Conservation (phyloP, 1,139 yeast species). For the Candida freyschussii region DNA sequence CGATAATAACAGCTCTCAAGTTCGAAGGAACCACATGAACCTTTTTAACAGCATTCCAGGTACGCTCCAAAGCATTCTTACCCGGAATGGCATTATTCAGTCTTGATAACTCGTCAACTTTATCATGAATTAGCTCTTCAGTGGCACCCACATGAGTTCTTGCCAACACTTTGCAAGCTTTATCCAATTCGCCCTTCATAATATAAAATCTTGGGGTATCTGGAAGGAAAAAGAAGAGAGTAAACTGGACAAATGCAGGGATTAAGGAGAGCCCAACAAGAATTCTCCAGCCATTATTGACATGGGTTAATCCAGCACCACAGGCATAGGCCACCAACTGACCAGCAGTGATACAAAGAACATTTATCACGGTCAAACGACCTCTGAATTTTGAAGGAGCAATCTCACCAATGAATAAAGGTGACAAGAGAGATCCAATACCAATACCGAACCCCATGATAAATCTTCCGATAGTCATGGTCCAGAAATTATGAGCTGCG, state of each 20-base stretch:
- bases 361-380: slow-evolving; percentile 56
- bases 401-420: slow-evolving; percentile 83
- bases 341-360: slow-evolving; percentile 27
- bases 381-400: slow-evolving; percentile 94
- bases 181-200: slow-evolving; percentile 57
- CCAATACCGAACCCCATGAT: slow-evolving; percentile 97
- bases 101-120: slow-evolving; percentile 50
- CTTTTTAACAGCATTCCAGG: slow-evolving; percentile 60
- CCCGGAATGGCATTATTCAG: slow-evolving; percentile 56
- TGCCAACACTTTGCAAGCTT: slow-evolving; percentile 61
- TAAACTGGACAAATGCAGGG: slow-evolving; percentile 78
- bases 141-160: slow-evolving; percentile 55
- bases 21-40: slow-evolving; percentile 76
- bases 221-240: slow-evolving; percentile 78
- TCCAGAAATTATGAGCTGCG: slow-evolving; percentile 76
- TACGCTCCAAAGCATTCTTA: slow-evolving; percentile 43
- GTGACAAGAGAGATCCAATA: slow-evolving; percentile 85
- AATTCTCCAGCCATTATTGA: slow-evolving; percentile 86
- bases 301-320: slow-evolving; percentile 79
- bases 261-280: slow-evolving; percentile 85
- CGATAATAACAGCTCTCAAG: slow-evolving; percentile 79
- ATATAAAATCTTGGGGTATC: slow-evolving; percentile 92
- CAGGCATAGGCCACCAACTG: slow-evolving; percentile 51
- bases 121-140: slow-evolving; percentile 50
- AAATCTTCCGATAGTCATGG: slow-evolving; percentile 87